Evolutionary conservation across 768 basidiomycete genomes (phyloP), one percentile per base, ranked within the genome.

Genomic region (Lactarius deliciosus): DNA sequence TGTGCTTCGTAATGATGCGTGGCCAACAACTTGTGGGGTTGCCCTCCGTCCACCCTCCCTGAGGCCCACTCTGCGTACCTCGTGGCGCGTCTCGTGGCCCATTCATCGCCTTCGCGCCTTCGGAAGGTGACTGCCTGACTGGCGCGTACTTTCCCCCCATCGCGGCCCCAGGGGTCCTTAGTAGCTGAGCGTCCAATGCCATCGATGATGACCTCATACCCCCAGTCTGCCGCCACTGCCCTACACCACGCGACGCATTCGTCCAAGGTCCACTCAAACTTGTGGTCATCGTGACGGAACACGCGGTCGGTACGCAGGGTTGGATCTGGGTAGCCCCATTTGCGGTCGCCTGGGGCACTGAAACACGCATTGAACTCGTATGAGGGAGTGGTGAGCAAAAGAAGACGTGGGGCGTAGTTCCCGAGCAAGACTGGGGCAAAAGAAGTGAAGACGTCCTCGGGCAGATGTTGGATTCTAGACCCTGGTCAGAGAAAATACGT

Each of bases 321-420:
- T 3, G 94, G 92, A 75, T 96, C 94, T 0, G 75, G 80, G 73
- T 75, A 86, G 0, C 90, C 92, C 28, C 76, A 63, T 0, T 64
- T 69, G 5, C 77, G 76, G 0, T 76, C 74, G 43, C 77, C 79
- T 0, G 89, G 90, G 1, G 84, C 74, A 0, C 85, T 83, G 78
- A 92, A 94, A 1, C 87, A 85, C 22, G 80, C 81, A 69, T 94
- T 96, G 80, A 90, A 96, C 2, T 83, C 86, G 77, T 89, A 94
- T 2, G 90, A 91, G 0, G 93, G 94, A 0, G 94, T 96, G 0
- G 94, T 96, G 72, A 95, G 73, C 25, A 96, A 81, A 54, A 94
- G 80, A 53, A 88, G 73, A 32, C 81, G 80, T 0, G 94, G 94
- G 63, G 85, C 86, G 71, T 96, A 96, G 38, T 83, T 78, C 0